These are phyloP conservation scores for Ceriops tagal DNA, from an alignment of 345 rosid species.

Conservation along the genomic window DNA sequence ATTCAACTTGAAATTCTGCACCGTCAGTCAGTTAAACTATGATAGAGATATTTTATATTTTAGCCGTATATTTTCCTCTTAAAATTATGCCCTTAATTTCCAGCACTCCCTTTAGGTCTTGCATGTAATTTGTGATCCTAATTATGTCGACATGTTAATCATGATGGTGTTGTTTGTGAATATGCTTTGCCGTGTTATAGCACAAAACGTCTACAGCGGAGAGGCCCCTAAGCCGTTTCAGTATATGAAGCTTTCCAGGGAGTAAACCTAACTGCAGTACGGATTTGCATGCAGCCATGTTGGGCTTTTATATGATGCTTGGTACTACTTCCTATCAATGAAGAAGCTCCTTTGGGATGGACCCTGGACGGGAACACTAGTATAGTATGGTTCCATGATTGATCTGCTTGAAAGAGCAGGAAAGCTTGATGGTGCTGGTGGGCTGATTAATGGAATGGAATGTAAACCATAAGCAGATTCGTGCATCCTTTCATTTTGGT, in stretches of 20 bases:
- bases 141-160: too few relatives aligned
- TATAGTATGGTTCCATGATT: slow-evolving; percentile 48
- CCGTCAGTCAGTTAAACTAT: too few relatives aligned
- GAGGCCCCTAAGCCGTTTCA: slow-evolving; percentile 53
- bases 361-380: slow-evolving; percentile 63
- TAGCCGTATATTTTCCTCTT: too few relatives aligned
- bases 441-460: slow-evolving; percentile 53
- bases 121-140: too few relatives aligned
- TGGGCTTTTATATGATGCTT: slow-evolving; percentile 56
- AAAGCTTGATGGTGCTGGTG: slow-evolving; percentile 52
- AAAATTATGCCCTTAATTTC: too few relatives aligned
- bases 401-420: slow-evolving; percentile 76
- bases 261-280: slow-evolving; percentile 55
- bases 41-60: too few relatives aligned
- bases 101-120: too few relatives aligned
- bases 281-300: slow-evolving; percentile 77
- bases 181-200: slow-evolving; percentile 6
- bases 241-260: slow-evolving; percentile 43
- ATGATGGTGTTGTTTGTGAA: too few relatives aligned
- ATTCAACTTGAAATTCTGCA: too few relatives aligned
- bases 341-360: slow-evolving; percentile 50
- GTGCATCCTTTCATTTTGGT: slow-evolving; percentile 48
- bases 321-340: slow-evolving; percentile 57
- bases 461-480: slow-evolving; percentile 53
- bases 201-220: slow-evolving; percentile 61